phyloP scores from a whole-genome alignment of 306 rosid genomes.

The Sechiopsis laciniata region DNA sequence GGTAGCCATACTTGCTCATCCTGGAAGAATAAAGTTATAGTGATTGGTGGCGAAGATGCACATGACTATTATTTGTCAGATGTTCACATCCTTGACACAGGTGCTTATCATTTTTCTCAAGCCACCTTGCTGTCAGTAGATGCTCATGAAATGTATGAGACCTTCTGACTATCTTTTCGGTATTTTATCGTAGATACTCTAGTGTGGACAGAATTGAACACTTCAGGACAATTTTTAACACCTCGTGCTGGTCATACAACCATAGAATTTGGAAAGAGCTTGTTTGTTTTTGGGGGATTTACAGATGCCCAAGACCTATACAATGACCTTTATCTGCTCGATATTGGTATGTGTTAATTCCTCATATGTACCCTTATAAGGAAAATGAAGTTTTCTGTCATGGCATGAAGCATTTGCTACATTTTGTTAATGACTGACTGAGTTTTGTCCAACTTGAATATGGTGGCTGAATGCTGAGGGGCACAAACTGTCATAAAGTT shows the following conservation, averaged over 20 bases:
- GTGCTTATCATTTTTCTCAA: conserved; percentile 31
- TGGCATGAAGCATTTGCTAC: not conserved
- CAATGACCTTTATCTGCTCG: conserved; percentile 76
- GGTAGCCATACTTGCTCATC: conserved; percentile 95
- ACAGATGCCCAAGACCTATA: conserved; percentile 88
- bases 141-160: conserved; percentile 8
- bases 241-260: conserved; percentile 97
- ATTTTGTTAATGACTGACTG: not conserved
- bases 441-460: conserved; percentile 2
- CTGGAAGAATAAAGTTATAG: conserved; percentile 77
- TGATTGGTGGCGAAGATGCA: conserved; percentile 88
- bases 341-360: conserved; percentile 62
- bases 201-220: conserved; percentile 79
- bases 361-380: not conserved
- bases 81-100: conserved; percentile 92
- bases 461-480: not conserved
- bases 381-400: not conserved
- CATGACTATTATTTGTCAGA: conserved; percentile 85
- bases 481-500: not conserved
- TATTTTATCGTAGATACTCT: conserved; percentile 58
- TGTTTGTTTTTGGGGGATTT: conserved; percentile 96
- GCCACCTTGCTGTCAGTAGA: not conserved
- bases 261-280: conserved; percentile 71
- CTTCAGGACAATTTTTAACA: conserved; percentile 69
- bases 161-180: conserved; percentile 29